Percentiles rank a stretch among this genome's conserved stretches.
Evolutionary conservation across 768 basidiomycete genomes (phyloP).

Genomic region (Termitomyces sp.): DNA sequence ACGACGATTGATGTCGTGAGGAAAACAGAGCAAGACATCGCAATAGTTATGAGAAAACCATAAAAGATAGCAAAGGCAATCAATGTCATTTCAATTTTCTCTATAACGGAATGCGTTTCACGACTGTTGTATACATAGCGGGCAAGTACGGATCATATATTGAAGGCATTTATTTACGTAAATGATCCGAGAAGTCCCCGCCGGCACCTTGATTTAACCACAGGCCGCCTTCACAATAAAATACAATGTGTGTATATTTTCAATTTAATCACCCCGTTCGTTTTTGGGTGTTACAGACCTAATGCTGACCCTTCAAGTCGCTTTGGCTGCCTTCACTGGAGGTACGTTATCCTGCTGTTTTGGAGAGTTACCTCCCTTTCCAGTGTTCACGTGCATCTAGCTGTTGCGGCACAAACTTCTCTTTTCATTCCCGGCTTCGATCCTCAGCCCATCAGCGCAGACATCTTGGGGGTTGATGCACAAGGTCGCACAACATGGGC

Average conservation of each 20-base stretch:
- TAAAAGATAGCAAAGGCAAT: no score
- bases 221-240: neutral
- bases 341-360: neutral
- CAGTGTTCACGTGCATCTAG: neutral
- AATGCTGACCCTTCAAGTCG: neutral
- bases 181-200: neutral
- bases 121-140: neutral
- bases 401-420: constrained; percentile 19
- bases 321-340: neutral
- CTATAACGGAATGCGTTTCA: no score
- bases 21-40: no score
- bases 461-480: constrained; percentile 20
- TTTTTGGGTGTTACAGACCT: neutral
- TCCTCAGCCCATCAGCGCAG: constrained; percentile 22
- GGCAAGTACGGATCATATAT: neutral
- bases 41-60: no score
- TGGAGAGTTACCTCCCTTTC: neutral
- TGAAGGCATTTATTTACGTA: neutral
- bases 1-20: no score
- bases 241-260: neutral
- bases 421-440: constrained; percentile 21
- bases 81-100: no score
- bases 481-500: constrained; percentile 22
- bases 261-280: neutral
- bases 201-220: neutral